These are phyloP conservation scores for Allomyces arbusculus DNA, from an alignment of 192 early-diverging fungal species.

Conservation along the genomic window DNA sequence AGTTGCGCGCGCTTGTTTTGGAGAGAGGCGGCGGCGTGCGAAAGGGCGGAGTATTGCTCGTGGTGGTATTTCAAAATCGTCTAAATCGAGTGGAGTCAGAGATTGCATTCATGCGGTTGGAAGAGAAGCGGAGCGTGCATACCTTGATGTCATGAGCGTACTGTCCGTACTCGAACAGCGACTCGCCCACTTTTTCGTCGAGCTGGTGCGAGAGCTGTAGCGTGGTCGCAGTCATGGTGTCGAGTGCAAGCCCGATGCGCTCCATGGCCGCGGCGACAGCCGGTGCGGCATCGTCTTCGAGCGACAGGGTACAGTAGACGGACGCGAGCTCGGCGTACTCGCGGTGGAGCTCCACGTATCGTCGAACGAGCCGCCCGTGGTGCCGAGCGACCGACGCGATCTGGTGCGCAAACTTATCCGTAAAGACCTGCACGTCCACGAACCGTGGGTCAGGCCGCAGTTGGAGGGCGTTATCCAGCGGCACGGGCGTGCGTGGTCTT, in stretches of 20 bases:
- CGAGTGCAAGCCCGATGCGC: conserved; percentile 71
- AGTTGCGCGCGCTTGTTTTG: conserved; percentile 12
- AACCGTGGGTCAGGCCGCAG: conserved; percentile 51
- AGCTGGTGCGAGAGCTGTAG: conserved; percentile 38
- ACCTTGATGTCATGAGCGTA: conserved; percentile 65
- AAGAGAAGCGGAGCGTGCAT: too few species aligned
- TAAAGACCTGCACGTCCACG: conserved; percentile 78
- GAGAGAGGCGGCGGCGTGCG: conserved; percentile 17
- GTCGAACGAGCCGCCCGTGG: conserved; percentile 50
- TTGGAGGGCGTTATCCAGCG: conserved; percentile 34
- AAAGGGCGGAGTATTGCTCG: conserved; percentile 49
- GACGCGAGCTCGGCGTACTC: conserved; percentile 79
- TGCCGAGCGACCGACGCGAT: conserved; percentile 54
- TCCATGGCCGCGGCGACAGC: conserved; percentile 68
- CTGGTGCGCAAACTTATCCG: conserved; percentile 63
- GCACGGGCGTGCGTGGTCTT: neutral
- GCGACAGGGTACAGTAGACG: conserved; percentile 81
- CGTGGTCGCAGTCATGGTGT: conserved; percentile 58
- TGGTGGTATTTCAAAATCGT: conserved; percentile 62
- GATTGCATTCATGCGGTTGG: too few species aligned
- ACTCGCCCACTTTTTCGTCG: conserved; percentile 65
- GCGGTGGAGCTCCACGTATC: conserved; percentile 32
- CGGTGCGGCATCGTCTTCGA: conserved; percentile 38
- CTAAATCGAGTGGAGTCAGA: too few species aligned
- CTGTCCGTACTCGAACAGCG: conserved; percentile 71